Evolutionary conservation across 176 grass and related monocot genomes (phyloP), one percentile per base, ranked within the genome.

Genomic region (Avena eriantha): DNA sequence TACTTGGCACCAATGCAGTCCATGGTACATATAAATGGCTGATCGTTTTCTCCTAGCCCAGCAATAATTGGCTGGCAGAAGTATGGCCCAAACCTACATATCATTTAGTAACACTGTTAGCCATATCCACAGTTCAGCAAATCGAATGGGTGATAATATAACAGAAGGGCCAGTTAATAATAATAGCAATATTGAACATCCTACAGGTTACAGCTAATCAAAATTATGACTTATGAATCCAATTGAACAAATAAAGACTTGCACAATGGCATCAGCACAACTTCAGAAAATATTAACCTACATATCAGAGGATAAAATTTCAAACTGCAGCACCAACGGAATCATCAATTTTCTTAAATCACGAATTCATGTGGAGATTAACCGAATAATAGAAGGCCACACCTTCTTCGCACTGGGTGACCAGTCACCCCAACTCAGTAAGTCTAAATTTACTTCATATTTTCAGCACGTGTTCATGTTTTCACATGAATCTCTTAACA

Each of bases 1-100:
- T 96, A 99, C 97, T 99, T 99, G 81, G 97, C 94, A 90, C 94
- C 97, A 24, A 99, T 39, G 87, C 92, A 96, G 77, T 99, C 94
- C 93, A 96, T 98, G 64, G 93, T 98, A 89, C 96, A 98, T 85
- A 99, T 99, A 82, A 99, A 99, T 13, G 92, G 94, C 83, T 88
- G 77, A 5, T 94, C 61, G 23, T 99, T 85, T 16, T 94, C 92
- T 88, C 92, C 94, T 90, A 96, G 90, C 76, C 97, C 97, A 87
- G 94, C 94, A 89, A 99, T 94, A 21, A 99, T 81, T 51, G 92
- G 97, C 68, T 96, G 94, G 81, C 97, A 96, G 64, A 99, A 93
- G 78, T 96, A 99, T 50, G 97, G 94, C 12, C 97, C 94, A 51
- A 96, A 99, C 83, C 96, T 99, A 39, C 17, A 84, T 63, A 83